Conservation (phyloP, 2,329 filamentous ascomycete species). For the Pestalotiopsis sp. region DNA sequence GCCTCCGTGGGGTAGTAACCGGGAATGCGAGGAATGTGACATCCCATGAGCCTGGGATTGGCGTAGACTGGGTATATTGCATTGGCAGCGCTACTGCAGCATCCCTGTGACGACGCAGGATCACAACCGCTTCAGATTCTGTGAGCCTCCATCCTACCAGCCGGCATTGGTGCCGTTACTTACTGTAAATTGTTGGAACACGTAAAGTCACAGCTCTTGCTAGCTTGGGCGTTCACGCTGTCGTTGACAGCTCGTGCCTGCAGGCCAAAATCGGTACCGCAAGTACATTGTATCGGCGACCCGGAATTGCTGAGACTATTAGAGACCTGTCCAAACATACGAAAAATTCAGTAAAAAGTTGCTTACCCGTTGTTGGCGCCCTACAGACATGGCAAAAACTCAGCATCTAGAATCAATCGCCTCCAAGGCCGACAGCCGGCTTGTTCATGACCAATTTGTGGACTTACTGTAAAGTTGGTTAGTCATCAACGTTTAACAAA, state of each 20-base stretch:
- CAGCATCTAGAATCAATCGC: not conserved
- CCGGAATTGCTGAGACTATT: not conserved
- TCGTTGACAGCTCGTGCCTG: conserved; percentile 1
- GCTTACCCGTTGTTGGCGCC: not conserved
- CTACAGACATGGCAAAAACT: not conserved
- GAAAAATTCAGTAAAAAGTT: too few relatives aligned
- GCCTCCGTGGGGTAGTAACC: not conserved
- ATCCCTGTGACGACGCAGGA: not conserved
- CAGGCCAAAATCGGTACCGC: conserved; percentile 4
- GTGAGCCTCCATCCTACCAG: not conserved
- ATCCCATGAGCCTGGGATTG: conserved; percentile 10
- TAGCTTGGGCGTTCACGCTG: not conserved
- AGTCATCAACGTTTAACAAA: not conserved
- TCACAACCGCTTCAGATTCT: not conserved
- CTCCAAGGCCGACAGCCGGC: too few relatives aligned
- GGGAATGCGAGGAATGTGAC: conserved; percentile 7
- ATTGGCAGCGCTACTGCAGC: not conserved
- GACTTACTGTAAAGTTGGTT: not conserved
- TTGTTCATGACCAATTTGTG: not conserved
- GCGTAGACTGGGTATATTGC: conserved; percentile 2
- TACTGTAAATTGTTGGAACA: not conserved
- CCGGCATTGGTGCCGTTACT: not conserved
- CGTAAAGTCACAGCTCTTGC: not conserved
- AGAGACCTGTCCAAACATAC: too few relatives aligned
- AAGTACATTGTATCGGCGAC: not conserved